A percentile compares a stretch with the other conserved stretches of the same genome.
Conservation (phyloP, 1,139 yeast genomes). For the Entelexis sorbosivorans region DNA sequence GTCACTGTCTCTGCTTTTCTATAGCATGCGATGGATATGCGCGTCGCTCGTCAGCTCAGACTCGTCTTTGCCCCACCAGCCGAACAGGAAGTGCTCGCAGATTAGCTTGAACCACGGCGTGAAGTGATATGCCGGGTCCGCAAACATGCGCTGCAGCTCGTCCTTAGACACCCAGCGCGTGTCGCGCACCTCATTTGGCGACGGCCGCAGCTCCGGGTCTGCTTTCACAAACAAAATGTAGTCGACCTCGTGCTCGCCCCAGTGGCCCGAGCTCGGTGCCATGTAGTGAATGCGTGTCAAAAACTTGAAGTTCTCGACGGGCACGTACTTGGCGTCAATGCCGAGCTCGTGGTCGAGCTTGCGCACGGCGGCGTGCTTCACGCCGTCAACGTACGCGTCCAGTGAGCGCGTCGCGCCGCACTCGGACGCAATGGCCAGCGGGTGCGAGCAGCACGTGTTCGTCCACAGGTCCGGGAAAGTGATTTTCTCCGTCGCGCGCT, state of each 20-base stretch:
- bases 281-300: conserved; percentile 90
- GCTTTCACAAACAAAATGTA: conserved; percentile 73
- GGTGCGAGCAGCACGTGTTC: conserved; percentile 97
- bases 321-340: conserved; percentile 51
- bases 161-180: conserved; percentile 57
- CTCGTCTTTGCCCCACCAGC: conserved; percentile 76
- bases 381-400: conserved; percentile 60
- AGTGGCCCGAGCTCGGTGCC: conserved; percentile 70
- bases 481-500: conserved; percentile 90
- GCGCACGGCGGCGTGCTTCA: conserved; percentile 78
- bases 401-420: conserved; percentile 46
- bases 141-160: conserved; percentile 66
- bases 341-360: conserved; percentile 91
- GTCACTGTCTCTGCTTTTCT: background rate
- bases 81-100: conserved; percentile 77
- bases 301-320: conserved; percentile 60
- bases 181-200: conserved; percentile 69
- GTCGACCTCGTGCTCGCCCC: conserved; percentile 99
- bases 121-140: conserved; percentile 43
- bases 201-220: conserved; percentile 45
- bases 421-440: conserved; percentile 72
- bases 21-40: conserved; percentile 27
- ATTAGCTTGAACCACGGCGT: conserved; percentile 98
- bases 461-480: conserved; percentile 98
- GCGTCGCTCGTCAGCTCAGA: conserved; percentile 29